A percentile compares a stretch with the other conserved stretches of the same genome.
Conservation (phyloP, 495 filamentous ascomycete species). For the Lindgomyces ingoldianus region DNA sequence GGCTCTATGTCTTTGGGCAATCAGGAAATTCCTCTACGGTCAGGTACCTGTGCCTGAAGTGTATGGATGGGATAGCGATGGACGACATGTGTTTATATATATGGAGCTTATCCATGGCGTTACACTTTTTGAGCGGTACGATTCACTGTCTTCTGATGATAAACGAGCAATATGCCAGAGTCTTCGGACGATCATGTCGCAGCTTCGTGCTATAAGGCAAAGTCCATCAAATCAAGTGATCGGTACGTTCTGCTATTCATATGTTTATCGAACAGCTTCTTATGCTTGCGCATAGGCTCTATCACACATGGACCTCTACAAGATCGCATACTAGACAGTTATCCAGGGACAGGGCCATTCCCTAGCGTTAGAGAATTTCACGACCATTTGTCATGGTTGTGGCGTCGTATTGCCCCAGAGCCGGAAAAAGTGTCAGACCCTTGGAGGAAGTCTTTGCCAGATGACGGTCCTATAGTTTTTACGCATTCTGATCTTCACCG, state of each 20-base stretch:
- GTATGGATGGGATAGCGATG: conserved; percentile 50
- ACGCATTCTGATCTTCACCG: conserved; percentile 50
- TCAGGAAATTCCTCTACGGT: conserved; percentile 43
- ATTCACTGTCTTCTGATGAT: conserved; percentile 1
- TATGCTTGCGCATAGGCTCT: conserved; percentile 13
- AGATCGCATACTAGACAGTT: conserved; percentile 10
- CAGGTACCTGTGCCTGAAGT: conserved; percentile 51
- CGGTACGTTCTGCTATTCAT: not conserved
- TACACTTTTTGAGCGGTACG: conserved; percentile 12
- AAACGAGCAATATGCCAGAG: conserved; percentile 1
- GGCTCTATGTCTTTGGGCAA: conserved; percentile 50
- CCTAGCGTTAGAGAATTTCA: conserved; percentile 20
- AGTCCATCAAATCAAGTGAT: conserved; percentile 8
- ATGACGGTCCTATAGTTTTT: conserved; percentile 43
- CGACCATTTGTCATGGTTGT: conserved; percentile 31
- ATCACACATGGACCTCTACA: conserved; percentile 2
- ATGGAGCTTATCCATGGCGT: conserved; percentile 19
- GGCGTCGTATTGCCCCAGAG: conserved; percentile 15
- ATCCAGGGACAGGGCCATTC: conserved; percentile 1
- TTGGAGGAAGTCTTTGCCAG: conserved; percentile 25
- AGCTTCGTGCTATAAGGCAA: conserved; percentile 13
- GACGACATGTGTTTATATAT: conserved; percentile 30
- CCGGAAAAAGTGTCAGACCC: conserved; percentile 24
- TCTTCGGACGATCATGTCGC: not conserved
- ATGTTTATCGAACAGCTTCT: not conserved